Percentiles rank a stretch among this genome's conserved stretches.
Conservation (phyloP, 768 basidiomycete genomes). For the Heimioporus sp. region DNA sequence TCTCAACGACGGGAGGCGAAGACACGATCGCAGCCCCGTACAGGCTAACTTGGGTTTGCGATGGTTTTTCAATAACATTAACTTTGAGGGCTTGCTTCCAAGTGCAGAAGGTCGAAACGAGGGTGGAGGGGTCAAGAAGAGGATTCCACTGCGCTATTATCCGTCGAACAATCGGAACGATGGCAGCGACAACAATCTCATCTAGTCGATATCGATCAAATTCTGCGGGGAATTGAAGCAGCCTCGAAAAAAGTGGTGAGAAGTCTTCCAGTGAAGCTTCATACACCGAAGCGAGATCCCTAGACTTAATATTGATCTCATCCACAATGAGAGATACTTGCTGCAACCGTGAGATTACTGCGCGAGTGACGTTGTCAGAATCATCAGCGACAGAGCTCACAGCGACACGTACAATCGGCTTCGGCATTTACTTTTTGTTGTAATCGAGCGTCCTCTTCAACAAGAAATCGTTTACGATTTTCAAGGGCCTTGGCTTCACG, state of each 20-base stretch:
- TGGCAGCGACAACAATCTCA: slow-evolving; percentile 90
- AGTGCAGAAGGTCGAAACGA: slow-evolving; percentile 61
- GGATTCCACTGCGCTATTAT: slow-evolving; percentile 82
- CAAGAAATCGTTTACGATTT: slow-evolving; percentile 73
- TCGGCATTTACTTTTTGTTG: slow-evolving; percentile 71
- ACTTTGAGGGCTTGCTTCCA: slow-evolving; percentile 73
- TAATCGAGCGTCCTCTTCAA: slow-evolving; percentile 67
- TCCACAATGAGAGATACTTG: slow-evolving; percentile 73
- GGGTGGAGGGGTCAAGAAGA: slow-evolving; percentile 65
- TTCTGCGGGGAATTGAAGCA: slow-evolving; percentile 73
- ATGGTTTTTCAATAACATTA: slow-evolving; percentile 42
- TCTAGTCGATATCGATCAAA: slow-evolving; percentile 80
- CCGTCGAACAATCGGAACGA: slow-evolving; percentile 75
- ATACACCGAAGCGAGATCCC: slow-evolving; percentile 61
- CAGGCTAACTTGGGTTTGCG: slow-evolving; percentile 48
- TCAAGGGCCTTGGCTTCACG: slow-evolving; percentile 84
- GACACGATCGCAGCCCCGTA: slow-evolving; percentile 48
- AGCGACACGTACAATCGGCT: slow-evolving; percentile 58
- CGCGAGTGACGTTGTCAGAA: not conserved
- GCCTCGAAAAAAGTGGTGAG: slow-evolving; percentile 64
- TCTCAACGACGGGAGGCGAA: slow-evolving; percentile 38
- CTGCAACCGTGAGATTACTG: slow-evolving; percentile 79
- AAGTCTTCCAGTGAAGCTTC: slow-evolving; percentile 76
- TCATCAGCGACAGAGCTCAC: not conserved
- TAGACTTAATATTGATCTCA: slow-evolving; percentile 64